Conservation (phyloP, 2,329 filamentous ascomycete species). For the Lasiodiplodia theobromae region DNA sequence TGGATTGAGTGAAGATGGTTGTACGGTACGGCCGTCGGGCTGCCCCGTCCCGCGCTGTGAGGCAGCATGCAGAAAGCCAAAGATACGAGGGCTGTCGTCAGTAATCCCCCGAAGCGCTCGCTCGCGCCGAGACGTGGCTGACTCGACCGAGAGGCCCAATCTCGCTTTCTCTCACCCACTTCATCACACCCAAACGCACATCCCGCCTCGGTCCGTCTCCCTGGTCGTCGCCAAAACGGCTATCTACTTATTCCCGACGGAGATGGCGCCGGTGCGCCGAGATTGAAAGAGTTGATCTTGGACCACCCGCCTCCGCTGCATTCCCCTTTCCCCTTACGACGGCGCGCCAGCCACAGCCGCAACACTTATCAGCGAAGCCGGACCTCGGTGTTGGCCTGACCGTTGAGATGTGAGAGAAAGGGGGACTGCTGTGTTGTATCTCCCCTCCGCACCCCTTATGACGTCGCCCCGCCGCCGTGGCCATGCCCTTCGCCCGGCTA, state of each 20-base stretch:
- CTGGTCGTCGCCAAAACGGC: background rate
- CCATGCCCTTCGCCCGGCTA: background rate
- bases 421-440: too few species aligned
- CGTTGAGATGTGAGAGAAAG: too few species aligned
- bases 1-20: background rate
- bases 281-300: too few species aligned
- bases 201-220: background rate
- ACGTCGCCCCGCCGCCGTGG: background rate
- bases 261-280: too few species aligned
- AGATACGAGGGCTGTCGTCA: conserved; percentile 12
- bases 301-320: too few species aligned
- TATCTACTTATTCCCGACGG: too few species aligned
- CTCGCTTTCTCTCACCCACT: background rate
- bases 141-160: background rate
- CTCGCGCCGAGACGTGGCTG: background rate
- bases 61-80: conserved; percentile 1
- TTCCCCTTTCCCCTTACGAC: too few species aligned
- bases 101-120: conserved; percentile 6
- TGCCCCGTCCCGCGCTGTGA: background rate
- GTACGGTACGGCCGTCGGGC: background rate
- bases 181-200: background rate
- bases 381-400: too few species aligned
- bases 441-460: background rate
- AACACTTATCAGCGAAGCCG: too few species aligned
- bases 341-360: too few species aligned